A percentile compares a stretch with the other conserved stretches of the same genome.
Evolutionary conservation across 192 early-diverging fungal genomes (phyloP).

Genomic region (Entrophospora sp.): DNA sequence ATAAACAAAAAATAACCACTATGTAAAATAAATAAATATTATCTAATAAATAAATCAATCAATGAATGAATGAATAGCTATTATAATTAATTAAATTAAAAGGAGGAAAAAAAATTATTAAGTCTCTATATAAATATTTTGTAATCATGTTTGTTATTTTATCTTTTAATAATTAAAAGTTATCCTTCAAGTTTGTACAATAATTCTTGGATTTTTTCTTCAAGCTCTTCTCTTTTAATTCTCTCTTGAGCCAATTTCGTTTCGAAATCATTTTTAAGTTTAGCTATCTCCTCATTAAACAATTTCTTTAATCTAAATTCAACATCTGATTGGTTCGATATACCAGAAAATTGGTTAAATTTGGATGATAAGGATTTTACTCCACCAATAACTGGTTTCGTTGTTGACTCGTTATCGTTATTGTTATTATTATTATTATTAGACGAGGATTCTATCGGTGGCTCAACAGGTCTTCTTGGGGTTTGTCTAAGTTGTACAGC

Average conservation of each 20-base stretch:
- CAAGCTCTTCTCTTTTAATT: constrained; percentile 23
- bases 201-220: constrained; percentile 23
- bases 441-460: constrained; percentile 1
- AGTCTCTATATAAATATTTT: no score
- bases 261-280: constrained; percentile 24
- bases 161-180: no score
- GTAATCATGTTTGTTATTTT: no score
- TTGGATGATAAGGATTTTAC: constrained; percentile 29
- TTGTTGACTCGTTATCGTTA: not conserved
- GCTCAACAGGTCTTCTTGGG: constrained; percentile 15
- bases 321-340: constrained; percentile 22
- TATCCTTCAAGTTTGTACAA: no score
- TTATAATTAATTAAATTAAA: no score
- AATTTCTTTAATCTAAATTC: constrained; percentile 28
- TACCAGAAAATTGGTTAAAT: constrained; percentile 33
- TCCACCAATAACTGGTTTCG: constrained; percentile 25
- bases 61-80: no score
- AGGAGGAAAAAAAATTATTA: no score
- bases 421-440: not conserved
- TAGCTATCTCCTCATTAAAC: constrained; percentile 33
- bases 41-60: no score
- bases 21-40: no score
- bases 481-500: no score
- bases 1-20: no score
- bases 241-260: constrained; percentile 26